Percentiles rank a stretch among this genome's conserved stretches.
Conservation (phyloP, 768 basidiomycete species). For the Mrakia frigida region DNA sequence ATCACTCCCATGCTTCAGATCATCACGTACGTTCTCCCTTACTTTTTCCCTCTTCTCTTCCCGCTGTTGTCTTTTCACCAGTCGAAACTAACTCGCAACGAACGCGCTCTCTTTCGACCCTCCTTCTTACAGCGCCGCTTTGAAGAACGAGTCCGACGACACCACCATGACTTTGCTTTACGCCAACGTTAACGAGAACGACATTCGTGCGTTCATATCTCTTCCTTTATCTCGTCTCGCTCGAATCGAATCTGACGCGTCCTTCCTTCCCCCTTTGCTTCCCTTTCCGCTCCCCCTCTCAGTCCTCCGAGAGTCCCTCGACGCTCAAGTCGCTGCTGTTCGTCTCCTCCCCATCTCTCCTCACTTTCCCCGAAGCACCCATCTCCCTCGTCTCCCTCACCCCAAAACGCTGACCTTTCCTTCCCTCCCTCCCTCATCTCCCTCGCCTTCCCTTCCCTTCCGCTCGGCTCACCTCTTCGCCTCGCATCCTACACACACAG, state of each 20-base stretch:
- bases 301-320: constrained; percentile 78
- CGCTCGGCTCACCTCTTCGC: too few species aligned
- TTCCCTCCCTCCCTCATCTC: background rate
- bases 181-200: constrained; percentile 87
- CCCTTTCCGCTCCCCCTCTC: background rate
- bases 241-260: background rate
- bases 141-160: constrained; percentile 79
- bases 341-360: background rate
- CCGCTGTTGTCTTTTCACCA: too few species aligned
- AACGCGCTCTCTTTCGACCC: background rate
- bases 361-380: background rate
- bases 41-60: background rate
- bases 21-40: constrained; percentile 5
- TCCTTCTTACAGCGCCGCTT: constrained; percentile 62
- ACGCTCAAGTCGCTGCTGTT: constrained; percentile 58
- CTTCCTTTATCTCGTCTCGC: background rate
- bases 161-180: constrained; percentile 86
- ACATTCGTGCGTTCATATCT: constrained; percentile 55
- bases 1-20: constrained; percentile 87
- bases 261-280: constrained; percentile 2
- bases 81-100: background rate
- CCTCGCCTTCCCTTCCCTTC: background rate
- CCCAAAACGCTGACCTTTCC: background rate
- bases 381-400: constrained; percentile 49
- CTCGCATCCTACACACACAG: too few species aligned